Base-by-base conservation (phyloP, 768 basidiomycete species). In the Ephemerocybe angulata region DNA sequence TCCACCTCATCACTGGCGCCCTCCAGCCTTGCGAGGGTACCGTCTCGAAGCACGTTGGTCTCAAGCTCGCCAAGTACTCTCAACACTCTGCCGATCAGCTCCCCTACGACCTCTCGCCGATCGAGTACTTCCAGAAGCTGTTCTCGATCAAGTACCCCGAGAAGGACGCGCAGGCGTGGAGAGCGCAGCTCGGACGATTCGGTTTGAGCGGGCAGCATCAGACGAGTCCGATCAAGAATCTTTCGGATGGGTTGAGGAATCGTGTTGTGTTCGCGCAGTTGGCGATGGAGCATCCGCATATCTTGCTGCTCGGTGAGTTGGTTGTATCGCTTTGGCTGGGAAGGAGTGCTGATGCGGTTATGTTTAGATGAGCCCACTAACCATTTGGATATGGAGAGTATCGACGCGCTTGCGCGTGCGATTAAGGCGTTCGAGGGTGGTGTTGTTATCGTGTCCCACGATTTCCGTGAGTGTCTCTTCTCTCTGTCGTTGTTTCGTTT, bases 71-170 rank as follows among this genome's bases (percentile, higher is more conserved):
- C 61, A 99, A 98, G 72, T 99, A 99, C 79, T 94, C 91, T 5
- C 97, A 99, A 75, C 97, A 99, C 77, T 92, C 88, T 52, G 95
- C 97, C 27, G 97, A 99, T 72, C 97, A 99, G 71, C 84, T 99
- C 10, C 97, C 97, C 22, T 99, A 97, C 72, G 87, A 95, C 58
- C 82, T 82, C 67, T 77, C 84, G 24, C 95, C 97, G 3, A 83
- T 98, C 63, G 97, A 98, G 72, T 93, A 98, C 74, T 91, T 99
- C 77, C 92, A 94, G 72, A 65, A 64, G 15, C 70, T 89, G 48
- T 99, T 94, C 73, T 58, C 71, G 33, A 71, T 83, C 58, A 95
- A 93, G 71, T 96, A 83, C 75, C 96, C 97, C 1, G 94, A 98
- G 63, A 97, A 95, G 77, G 97, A 98, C 66, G 60, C 83, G 21